Evolutionary conservation across 1,284 basidiomycete genomes (phyloP), one percentile per base, ranked within the genome.

Genomic region (Trametes sp.): DNA sequence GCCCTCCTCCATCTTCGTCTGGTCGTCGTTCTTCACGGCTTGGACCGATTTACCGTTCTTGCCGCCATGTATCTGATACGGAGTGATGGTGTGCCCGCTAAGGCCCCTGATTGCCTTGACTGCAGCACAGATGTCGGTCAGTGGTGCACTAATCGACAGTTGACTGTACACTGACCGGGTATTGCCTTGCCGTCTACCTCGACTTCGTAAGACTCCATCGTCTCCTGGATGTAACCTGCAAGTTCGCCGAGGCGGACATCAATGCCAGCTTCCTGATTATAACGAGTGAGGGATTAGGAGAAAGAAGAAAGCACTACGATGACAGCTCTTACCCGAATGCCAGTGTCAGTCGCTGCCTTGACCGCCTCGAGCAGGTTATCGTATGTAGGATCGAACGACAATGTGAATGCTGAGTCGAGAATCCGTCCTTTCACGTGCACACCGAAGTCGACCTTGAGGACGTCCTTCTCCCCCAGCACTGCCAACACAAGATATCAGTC

Each of bases 131-230:
- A n/a, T n/a, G n/a, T n/a, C n/a, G n/a, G n/a, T n/a, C n/a, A n/a
- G n/a, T n/a, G n/a, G n/a, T n/a, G n/a, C n/a, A n/a, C 31, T 42
- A 53, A 28, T 46, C 48, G 36, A 49, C 28, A 50, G 19, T 14
- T 46, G 36, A 58, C 66, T 48, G 64, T 61, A 49, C 53, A 44
- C 13, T 46, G 45, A 96, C 95, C 94, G 62, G 92, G 95, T 69
- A 90, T 84, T 23, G 90, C 84, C 75, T 96, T 95, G 42, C 95
- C 93, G 31, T 89, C 84, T 23, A 96, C 87, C 73, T 96, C 95
- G 21, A 99, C 96, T 76, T 99, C 98, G 75, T 98, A 98, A 4
- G 93, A 95, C 76, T 98, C 96, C 98, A 99, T 99, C 4, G 96
- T 96, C 77, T 99, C 98, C 76, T 99, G 97, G 63, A 99, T 96